Evolutionary conservation across 345 rosid species (phyloP), one percentile per base, ranked within the genome.

Genomic region (Euphorbia tirucalli): DNA sequence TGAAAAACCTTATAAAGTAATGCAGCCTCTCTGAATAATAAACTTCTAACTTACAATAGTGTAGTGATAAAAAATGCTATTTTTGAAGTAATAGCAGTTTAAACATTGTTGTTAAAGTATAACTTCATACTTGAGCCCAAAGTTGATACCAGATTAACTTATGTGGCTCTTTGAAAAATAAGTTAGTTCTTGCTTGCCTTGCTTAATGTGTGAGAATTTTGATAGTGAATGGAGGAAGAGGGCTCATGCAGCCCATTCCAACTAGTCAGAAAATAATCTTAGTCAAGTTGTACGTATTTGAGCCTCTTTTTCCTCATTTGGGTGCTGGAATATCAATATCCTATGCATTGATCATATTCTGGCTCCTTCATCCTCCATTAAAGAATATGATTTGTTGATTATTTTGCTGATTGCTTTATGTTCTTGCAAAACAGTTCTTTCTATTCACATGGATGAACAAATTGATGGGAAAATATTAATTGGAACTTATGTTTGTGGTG

Each of bases 361-460:
- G 25, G 1, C 21, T 32, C n/a, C 18, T 18, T 10, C 27, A 28
- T 18, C 39, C 19, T 27, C 1, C 8, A 4, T 16, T 27, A 14
- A 19, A 35, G 25, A 19, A 64, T 16, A 7, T 67, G n/a, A 15
- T 56, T 18, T 55, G n/a, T 9, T 44, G 27, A 48, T 62, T 25
- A n/a, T 7, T 61, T 22, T 7, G 32, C 15, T 46, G 18, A 5
- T 59, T 55, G 15, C 7, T 62, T 71, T 21, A 15, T 56, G 5
- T 30, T 41, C 44, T 32, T 67, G 43, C 44, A 57, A 74, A 86
- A 39, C 75, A 90, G 96, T 87, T 71, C 77, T 95, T 30, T 88
- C 79, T 72, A 89, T 95, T 80, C 92, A 90, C 82, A 90, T 92
- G 99, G 97, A 95, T 77, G 99, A 95, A 75, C 97, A 95, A 89